Evolutionary conservation across 2,329 filamentous ascomycete genomes (phyloP).

Genomic region (Ophiostoma fasciatum): DNA sequence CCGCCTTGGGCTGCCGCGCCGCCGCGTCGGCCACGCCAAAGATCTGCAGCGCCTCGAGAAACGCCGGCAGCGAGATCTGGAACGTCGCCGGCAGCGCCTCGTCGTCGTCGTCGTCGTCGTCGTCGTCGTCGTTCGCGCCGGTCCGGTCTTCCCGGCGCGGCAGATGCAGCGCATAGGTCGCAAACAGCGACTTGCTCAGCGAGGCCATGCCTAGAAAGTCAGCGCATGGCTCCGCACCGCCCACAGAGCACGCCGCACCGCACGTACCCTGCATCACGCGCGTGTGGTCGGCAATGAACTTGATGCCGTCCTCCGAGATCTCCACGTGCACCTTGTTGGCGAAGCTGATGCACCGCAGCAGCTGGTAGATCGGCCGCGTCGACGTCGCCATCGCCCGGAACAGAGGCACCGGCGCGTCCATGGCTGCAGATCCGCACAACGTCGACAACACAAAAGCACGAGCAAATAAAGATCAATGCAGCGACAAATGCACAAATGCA

Average conservation of each 20-base stretch:
- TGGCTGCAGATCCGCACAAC: background rate
- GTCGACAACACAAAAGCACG: background rate
- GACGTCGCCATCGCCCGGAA: constrained; percentile 67
- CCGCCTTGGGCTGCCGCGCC: constrained; percentile 40
- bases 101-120: constrained; percentile 22
- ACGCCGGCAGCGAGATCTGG: constrained; percentile 70
- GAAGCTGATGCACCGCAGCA: constrained; percentile 43
- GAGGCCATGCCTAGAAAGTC: constrained; percentile 51
- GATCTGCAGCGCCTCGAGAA: constrained; percentile 90
- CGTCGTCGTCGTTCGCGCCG: constrained; percentile 17
- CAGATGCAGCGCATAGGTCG: constrained; percentile 59
- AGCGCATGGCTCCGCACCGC: background rate
- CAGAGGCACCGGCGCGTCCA: constrained; percentile 26
- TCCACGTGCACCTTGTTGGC: constrained; percentile 47
- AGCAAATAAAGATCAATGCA: background rate
- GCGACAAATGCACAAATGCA: no score
- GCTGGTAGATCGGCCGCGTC: constrained; percentile 57
- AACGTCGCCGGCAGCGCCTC: constrained; percentile 44
- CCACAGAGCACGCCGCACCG: background rate
- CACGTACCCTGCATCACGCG: constrained; percentile 75
- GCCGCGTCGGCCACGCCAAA: constrained; percentile 70
- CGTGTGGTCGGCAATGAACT: constrained; percentile 77
- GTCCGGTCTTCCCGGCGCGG: constrained; percentile 10
- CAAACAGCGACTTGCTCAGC: constrained; percentile 79
- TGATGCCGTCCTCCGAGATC: constrained; percentile 71